phyloP scores from a whole-genome alignment of 1,139 yeast species.

The Waltiozyma sp. region DNA sequence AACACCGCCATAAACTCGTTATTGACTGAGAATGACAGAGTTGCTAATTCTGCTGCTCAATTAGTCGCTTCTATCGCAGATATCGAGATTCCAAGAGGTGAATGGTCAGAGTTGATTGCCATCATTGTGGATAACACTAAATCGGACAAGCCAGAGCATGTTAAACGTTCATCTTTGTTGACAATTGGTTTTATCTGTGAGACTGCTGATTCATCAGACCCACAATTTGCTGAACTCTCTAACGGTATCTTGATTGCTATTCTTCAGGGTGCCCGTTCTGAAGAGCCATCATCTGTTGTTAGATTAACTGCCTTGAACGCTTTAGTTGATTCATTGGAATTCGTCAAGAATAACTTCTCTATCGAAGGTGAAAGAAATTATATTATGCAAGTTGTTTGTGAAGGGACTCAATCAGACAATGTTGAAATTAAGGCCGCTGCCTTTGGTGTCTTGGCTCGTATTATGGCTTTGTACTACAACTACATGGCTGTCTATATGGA shows the following conservation, averaged over 20 bases:
- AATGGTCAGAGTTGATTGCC: slow-evolving; percentile 83
- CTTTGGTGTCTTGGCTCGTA: slow-evolving; percentile 88
- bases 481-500: slow-evolving; percentile 96
- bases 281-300: slow-evolving; percentile 65
- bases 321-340: slow-evolving; percentile 80
- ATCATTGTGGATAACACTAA: slow-evolving; percentile 79
- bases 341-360: slow-evolving; percentile 78
- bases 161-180: slow-evolving; percentile 77
- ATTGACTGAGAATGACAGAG: slow-evolving; percentile 58
- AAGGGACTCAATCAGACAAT: slow-evolving; percentile 86
- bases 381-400: slow-evolving; percentile 98
- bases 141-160: slow-evolving; percentile 61
- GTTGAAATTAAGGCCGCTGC: slow-evolving; percentile 85
- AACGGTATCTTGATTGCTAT: slow-evolving; percentile 91
- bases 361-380: slow-evolving; percentile 92
- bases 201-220: slow-evolving; percentile 78
- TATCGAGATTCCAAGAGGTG: slow-evolving; percentile 77
- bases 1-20: slow-evolving; percentile 54
- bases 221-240: slow-evolving; percentile 71
- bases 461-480: slow-evolving; percentile 80
- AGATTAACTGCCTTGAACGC: slow-evolving; percentile 89
- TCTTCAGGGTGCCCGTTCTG: slow-evolving; percentile 87
- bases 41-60: slow-evolving; percentile 86
- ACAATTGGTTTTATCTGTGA: slow-evolving; percentile 96
- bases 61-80: slow-evolving; percentile 93